Evolutionary conservation across 306 rosid species (phyloP).

Genomic region (Vigna reflexopilosa): DNA sequence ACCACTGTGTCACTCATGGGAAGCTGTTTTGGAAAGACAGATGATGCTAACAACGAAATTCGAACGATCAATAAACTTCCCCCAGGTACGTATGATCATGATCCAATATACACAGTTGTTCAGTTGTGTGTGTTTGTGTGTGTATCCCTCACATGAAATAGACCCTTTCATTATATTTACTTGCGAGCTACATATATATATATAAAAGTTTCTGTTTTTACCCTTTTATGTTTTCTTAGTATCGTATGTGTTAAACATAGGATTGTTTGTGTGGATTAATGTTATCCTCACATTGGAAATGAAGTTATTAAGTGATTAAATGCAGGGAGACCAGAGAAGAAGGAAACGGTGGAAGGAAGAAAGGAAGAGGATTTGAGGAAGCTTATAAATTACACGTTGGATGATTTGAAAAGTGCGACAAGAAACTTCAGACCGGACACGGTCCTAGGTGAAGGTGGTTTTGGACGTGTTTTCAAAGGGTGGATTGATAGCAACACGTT

Average conservation of each 20-base stretch:
- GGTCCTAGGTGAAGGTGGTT: constrained; percentile 85
- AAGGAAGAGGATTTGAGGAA: constrained; percentile 24
- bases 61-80: neutral
- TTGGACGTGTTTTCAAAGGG: constrained; percentile 90
- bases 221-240: neutral
- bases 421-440: constrained; percentile 79
- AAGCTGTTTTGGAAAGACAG: constrained; percentile 34
- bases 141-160: neutral
- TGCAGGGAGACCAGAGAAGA: neutral
- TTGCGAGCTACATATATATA: neutral
- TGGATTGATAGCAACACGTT: constrained; percentile 69
- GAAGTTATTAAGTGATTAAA: neutral
- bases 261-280: neutral
- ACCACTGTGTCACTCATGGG: constrained; percentile 40
- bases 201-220: neutral
- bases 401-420: constrained; percentile 79
- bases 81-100: neutral
- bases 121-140: neutral
- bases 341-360: neutral
- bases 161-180: no score
- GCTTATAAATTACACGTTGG: constrained; percentile 56
- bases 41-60: neutral
- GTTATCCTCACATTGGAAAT: neutral
- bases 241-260: no score
- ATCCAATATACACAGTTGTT: no score